A percentile compares a stretch with the other conserved stretches of the same genome.
Conservation (phyloP, 2,329 filamentous ascomycete species). For the Fusarium succisae region DNA sequence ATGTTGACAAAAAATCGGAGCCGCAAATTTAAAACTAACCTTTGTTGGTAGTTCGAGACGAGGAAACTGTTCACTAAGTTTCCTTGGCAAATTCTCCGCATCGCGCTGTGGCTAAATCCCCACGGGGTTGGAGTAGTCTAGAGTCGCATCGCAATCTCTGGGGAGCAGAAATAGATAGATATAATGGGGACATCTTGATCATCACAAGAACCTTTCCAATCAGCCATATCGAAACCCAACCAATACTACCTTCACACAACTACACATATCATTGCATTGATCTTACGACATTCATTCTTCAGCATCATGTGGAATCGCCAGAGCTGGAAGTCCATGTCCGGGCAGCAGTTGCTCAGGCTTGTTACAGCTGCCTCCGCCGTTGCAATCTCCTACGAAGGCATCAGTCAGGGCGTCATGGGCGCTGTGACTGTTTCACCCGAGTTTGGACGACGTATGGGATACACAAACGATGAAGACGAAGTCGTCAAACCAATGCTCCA, state of each 20-base stretch:
- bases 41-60: not conserved
- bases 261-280: not conserved
- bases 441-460: slow-evolving; percentile 38
- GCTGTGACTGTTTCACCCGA: slow-evolving; percentile 55
- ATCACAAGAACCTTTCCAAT: not conserved
- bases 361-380: slow-evolving; percentile 18
- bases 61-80: not conserved
- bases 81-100: not conserved
- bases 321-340: slow-evolving; percentile 14
- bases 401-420: slow-evolving; percentile 63
- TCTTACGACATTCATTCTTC: not conserved
- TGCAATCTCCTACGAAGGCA: slow-evolving; percentile 30
- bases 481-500: slow-evolving; percentile 2
- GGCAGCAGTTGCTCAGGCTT: slow-evolving; percentile 17
- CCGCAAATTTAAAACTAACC: not conserved
- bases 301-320: slow-evolving; percentile 6
- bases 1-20: not conserved
- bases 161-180: not conserved
- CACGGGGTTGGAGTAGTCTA: not conserved
- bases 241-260: not conserved
- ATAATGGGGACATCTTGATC: not conserved
- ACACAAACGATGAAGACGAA: not conserved
- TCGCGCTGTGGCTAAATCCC: not conserved
- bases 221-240: not conserved
- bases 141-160: not conserved